Evolutionary conservation across 176 grass and related monocot genomes (phyloP), one percentile per base, ranked within the genome.

Genomic region (Carex cristatella): DNA sequence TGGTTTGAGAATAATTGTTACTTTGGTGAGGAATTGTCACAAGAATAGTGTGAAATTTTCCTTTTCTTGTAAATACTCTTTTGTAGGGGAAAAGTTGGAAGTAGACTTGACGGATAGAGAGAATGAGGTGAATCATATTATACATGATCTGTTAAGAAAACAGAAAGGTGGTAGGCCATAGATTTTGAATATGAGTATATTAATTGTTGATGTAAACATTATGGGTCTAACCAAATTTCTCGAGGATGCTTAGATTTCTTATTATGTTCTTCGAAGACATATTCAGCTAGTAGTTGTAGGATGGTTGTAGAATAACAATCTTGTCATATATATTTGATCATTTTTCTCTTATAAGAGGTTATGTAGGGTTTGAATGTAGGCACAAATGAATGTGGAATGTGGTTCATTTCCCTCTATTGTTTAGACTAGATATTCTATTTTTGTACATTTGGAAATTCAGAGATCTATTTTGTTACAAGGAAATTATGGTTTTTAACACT

Each of bases 221-320:
- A 83, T 62, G 81, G 81, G 10, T 83, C 81, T 83, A 83, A 83
- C 81, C 42, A 66, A 54, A 83, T 83, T 83, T 83, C 61, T 83
- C 19, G 11, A 66, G 62, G 11, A 81, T 64, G 79, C 16, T 81
- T 81, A 81, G 79, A 33, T 81, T 81, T 37, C n/a, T 64, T 81
- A 11, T 57, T 46, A 62, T 64, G 55, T 46, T 81, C 30, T 81
- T 75, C 18, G 6, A 38, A 61, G n/a, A 48, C 58, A 53, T 56
- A 40, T 33, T 81, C 33, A 42, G 60, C 58, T 81, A 57, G 79
- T 81, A 48, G 79, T 81, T 81, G 32, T 83, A 66, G 64, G 18
- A 62, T 35, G 42, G 42, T 33, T 83, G 62, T 83, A 69, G 42
- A 68, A 83, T 83, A 83, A 53, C 44, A 28, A 65, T 68, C 42